Percentiles rank a stretch among this genome's conserved stretches.
phyloP scores from a whole-genome alignment of 164 flowering plant genomes.

The Aristolochia fimbriata region DNA sequence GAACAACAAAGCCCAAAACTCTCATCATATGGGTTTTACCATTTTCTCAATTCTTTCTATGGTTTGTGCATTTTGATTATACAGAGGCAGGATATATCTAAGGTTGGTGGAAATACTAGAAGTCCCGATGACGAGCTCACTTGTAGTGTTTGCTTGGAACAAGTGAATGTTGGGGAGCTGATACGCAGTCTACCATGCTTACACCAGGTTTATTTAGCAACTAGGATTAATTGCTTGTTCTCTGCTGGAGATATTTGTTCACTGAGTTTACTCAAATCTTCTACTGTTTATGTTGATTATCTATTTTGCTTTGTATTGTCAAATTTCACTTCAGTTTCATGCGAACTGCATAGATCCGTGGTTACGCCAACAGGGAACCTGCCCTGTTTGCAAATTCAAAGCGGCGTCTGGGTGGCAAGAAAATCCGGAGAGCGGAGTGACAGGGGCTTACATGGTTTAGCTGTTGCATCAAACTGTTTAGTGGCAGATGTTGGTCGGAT shows the following conservation, averaged over 20 bases:
- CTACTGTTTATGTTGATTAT: too few species aligned
- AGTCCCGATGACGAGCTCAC: conserved; percentile 57
- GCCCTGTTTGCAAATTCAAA: conserved; percentile 58
- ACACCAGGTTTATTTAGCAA: conserved; percentile 49
- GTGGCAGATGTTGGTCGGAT: not conserved
- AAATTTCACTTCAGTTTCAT: conserved; percentile 41
- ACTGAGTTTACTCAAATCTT: too few species aligned
- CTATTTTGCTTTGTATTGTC: not conserved
- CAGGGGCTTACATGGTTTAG: conserved; percentile 2
- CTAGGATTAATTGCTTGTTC: too few species aligned
- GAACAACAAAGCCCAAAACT: not conserved
- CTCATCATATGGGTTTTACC: too few species aligned
- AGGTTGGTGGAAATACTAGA: conserved; percentile 25
- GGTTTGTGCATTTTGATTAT: not conserved
- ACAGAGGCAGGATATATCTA: conserved; percentile 45
- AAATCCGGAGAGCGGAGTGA: conserved; percentile 14
- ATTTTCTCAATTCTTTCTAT: not conserved
- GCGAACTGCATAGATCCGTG: conserved; percentile 64
- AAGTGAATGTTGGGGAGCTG: conserved; percentile 67
- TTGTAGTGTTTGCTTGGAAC: conserved; percentile 88
- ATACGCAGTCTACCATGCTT: conserved; percentile 86
- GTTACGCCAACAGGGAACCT: conserved; percentile 63
- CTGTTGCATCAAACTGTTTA: not conserved
- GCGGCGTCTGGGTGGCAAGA: conserved; percentile 44
- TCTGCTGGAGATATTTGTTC: too few species aligned